Base-by-base conservation (phyloP, 2,329 filamentous ascomycete genomes). In the Fusarium falciforme region DNA sequence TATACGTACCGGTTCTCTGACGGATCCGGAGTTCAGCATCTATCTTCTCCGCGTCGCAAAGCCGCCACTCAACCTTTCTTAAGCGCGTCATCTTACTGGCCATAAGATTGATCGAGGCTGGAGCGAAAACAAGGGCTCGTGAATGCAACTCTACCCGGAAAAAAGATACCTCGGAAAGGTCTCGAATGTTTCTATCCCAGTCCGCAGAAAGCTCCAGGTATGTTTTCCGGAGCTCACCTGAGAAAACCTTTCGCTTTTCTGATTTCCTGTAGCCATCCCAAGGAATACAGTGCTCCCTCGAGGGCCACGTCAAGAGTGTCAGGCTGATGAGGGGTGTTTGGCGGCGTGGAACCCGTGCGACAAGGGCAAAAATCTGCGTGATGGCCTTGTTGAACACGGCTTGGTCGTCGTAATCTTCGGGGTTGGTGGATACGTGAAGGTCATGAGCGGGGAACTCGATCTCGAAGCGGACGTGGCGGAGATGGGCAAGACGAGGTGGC, bases 1-100 rank as follows among this genome's bases (percentile, higher is more conserved):
- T 27, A 14, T 17, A 64, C 68, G 59, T 44, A 67, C 68, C 52
- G 2, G 57, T 67, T 67, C 67, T 70, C 42, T 71, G 67, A 12
- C 36, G 59, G 10, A 54, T 42, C 1, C 64, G 29, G 12, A 47
- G n/a, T 3, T 38, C 17, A 0, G 14, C 20, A 17, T 70, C 11
- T 7, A 58, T 14, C 6, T 55, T 60, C 25, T 71, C 67, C 16
- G 31, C 61, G n/a, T 71, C 67, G 4, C n/a, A 54, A 10, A 71
- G 44, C 25, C 44, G 47, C 68, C 68, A 71, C 20, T 62, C 33
- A 1, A 57, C 42, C 36, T 49, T 47, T 4, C 14, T n/a, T 3
- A 71, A 14, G 22, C 35, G 42, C 5, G 36, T 54, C 68, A 71
- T 71, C 42, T 55, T 70, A 2, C 67, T 54, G 3, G 62, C 42